These are phyloP conservation scores for Rhizomucor pusillus DNA, from an alignment of 371 early-diverging fungal species.

Conservation along the genomic window DNA sequence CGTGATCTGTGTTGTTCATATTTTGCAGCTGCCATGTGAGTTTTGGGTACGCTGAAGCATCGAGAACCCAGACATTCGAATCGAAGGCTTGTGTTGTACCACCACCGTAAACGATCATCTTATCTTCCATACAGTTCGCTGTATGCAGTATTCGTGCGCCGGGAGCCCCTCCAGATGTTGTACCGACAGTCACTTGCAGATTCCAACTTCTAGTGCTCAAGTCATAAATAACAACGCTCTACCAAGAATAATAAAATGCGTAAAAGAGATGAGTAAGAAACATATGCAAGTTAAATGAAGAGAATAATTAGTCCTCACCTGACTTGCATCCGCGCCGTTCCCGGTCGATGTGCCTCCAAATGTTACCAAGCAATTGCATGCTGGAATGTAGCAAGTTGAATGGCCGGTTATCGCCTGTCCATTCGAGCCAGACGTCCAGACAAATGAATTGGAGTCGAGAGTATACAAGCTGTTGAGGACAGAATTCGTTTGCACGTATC, in stretches of 20 bases:
- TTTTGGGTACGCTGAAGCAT: constrained; percentile 35
- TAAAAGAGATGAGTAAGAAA: neutral
- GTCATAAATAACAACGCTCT: constrained; percentile 24
- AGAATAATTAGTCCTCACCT: constrained; percentile 14
- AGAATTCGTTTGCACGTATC: constrained; percentile 21
- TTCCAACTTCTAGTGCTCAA: constrained; percentile 32
- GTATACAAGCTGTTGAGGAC: constrained; percentile 37
- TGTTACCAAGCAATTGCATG: constrained; percentile 40
- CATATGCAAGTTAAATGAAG: neutral
- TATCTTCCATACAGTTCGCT: constrained; percentile 38
- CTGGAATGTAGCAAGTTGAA: constrained; percentile 38
- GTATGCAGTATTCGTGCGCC: constrained; percentile 43
- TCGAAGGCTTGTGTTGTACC: constrained; percentile 40
- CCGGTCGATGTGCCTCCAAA: constrained; percentile 51
- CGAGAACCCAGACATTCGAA: constrained; percentile 44
- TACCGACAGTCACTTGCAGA: constrained; percentile 23
- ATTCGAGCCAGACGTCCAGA: constrained; percentile 38
- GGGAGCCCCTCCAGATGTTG: constrained; percentile 21
- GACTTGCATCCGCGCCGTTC: constrained; percentile 30
- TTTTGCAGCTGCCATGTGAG: constrained; percentile 27
- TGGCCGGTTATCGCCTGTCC: constrained; percentile 43
- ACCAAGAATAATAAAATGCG: neutral
- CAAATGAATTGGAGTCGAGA: constrained; percentile 38
- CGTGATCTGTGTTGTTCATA: constrained; percentile 22
- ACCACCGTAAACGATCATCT: constrained; percentile 47